Percentiles rank a stretch among this genome's conserved stretches.
These are phyloP conservation scores for Penicillium sp. DNA, from an alignment of 2,329 filamentous ascomycete genomes.

Conservation along the genomic window DNA sequence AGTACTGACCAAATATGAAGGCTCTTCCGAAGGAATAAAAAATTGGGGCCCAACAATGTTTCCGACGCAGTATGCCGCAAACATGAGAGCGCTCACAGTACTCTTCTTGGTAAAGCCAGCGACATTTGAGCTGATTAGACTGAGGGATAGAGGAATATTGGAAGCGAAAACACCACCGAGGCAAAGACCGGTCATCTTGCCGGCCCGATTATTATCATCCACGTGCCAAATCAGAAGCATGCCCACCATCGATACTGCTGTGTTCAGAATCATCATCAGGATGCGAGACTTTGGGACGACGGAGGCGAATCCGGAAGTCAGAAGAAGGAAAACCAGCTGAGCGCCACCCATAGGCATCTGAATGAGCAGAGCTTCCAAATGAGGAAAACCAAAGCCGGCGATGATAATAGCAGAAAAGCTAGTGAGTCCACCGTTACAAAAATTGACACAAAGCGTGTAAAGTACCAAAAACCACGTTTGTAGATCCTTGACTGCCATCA, in stretches of 20 bases:
- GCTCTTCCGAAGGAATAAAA: constrained; percentile 34
- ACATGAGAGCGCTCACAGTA: constrained; percentile 47
- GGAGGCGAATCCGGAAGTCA: constrained; percentile 31
- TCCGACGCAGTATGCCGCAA: constrained; percentile 44
- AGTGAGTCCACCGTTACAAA: constrained; percentile 37
- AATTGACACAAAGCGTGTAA: constrained; percentile 34
- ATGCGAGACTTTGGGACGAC: constrained; percentile 30
- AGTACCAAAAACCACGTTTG: constrained; percentile 36
- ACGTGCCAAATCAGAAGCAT: constrained; percentile 37
- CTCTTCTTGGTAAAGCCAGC: constrained; percentile 40
- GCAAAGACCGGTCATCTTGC: constrained; percentile 32
- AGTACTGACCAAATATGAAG: constrained; percentile 29
- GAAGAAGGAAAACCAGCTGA: constrained; percentile 35
- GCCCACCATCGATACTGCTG: constrained; percentile 30
- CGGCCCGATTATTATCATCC: constrained; percentile 24
- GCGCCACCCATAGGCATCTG: constrained; percentile 39
- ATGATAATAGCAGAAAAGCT: constrained; percentile 39
- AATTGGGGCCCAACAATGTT: constrained; percentile 39
- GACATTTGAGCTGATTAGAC: constrained; percentile 37
- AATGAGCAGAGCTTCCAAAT: constrained; percentile 36
- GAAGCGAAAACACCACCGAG: constrained; percentile 35
- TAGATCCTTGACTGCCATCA: constrained; percentile 31
- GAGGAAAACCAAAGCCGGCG: constrained; percentile 42
- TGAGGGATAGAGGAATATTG: constrained; percentile 38
- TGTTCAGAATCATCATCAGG: constrained; percentile 36